phyloP scores from a whole-genome alignment of 2,329 filamentous ascomycete species.

The Claviceps sorghi region DNA sequence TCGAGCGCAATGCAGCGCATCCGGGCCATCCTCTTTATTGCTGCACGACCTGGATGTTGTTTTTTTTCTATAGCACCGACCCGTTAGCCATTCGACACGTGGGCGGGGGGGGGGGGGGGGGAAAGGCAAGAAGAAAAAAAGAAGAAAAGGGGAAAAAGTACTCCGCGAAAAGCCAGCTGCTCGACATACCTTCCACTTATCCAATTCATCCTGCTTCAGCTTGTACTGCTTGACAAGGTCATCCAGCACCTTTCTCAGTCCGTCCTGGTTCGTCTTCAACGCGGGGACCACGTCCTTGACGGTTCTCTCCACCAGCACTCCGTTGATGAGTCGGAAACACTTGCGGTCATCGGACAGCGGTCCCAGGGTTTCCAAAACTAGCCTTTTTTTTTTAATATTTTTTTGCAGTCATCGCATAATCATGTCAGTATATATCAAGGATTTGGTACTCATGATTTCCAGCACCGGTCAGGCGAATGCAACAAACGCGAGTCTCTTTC shows the following conservation, averaged over 20 bases:
- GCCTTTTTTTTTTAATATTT: no score
- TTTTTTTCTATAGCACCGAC: constrained; percentile 53
- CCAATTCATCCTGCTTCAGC: constrained; percentile 82
- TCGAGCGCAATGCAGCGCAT: not conserved
- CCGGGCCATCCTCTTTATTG: constrained; percentile 31
- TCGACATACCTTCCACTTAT: constrained; percentile 87
- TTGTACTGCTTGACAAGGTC: constrained; percentile 96
- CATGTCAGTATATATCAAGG: not conserved
- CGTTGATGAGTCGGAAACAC: constrained; percentile 98
- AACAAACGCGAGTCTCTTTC: no score
- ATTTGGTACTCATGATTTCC: constrained; percentile 1
- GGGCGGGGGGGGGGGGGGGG: no score
- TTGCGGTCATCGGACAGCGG: constrained; percentile 76
- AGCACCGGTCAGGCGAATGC: no score
- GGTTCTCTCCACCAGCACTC: constrained; percentile 84
- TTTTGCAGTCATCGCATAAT: no score
- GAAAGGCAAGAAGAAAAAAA: no score
- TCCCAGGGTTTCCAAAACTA: constrained; percentile 82
- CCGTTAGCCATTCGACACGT: not conserved
- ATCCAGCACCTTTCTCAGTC: constrained; percentile 83
- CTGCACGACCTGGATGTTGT: constrained; percentile 77
- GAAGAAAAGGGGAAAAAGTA: not conserved
- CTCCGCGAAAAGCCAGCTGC: not conserved
- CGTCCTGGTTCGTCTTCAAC: constrained; percentile 85
- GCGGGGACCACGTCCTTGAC: constrained; percentile 85